phyloP scores from a whole-genome alignment of 2,329 filamentous ascomycete species.

The Talaromyces verruculosus region DNA sequence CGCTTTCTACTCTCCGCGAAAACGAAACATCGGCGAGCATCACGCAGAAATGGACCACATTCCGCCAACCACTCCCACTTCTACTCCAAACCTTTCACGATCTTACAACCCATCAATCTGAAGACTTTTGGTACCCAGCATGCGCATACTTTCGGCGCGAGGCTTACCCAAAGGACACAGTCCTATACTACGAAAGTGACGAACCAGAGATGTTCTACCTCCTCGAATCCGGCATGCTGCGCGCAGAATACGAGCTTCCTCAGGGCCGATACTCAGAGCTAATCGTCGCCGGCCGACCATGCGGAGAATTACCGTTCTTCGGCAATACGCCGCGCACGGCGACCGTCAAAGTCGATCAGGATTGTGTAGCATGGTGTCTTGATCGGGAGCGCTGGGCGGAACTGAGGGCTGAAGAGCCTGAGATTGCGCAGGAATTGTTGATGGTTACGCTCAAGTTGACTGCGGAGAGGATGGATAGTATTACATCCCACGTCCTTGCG shows the following conservation, averaged over 20 bases:
- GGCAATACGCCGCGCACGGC: constrained; percentile 84
- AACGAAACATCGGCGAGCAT: constrained; percentile 52
- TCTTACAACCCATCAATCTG: constrained; percentile 71
- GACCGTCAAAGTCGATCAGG: constrained; percentile 77
- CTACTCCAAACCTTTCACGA: constrained; percentile 95
- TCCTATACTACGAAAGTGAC: constrained; percentile 78
- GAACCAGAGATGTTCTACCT: constrained; percentile 82
- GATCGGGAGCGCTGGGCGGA: constrained; percentile 68
- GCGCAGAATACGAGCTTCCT: constrained; percentile 85
- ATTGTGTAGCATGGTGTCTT: constrained; percentile 81
- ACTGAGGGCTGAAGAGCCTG: constrained; percentile 70
- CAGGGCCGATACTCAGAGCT: constrained; percentile 87
- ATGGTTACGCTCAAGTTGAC: constrained; percentile 89
- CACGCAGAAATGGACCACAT: constrained; percentile 69
- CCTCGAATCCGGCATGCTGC: constrained; percentile 81
- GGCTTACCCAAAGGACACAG: constrained; percentile 66
- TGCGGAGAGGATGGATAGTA: constrained; percentile 81
- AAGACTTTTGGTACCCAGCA: constrained; percentile 91
- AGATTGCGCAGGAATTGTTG: constrained; percentile 79
- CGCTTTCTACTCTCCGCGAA: constrained; percentile 70
- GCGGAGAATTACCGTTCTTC: constrained; percentile 95
- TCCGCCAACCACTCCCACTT: constrained; percentile 85
- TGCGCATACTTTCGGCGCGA: constrained; percentile 71
- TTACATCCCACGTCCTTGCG: constrained; percentile 49
- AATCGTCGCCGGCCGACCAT: constrained; percentile 91